These are phyloP conservation scores for Pseudogymnoascus sp. DNA, from an alignment of 2,329 filamentous ascomycete species.

Conservation along the genomic window DNA sequence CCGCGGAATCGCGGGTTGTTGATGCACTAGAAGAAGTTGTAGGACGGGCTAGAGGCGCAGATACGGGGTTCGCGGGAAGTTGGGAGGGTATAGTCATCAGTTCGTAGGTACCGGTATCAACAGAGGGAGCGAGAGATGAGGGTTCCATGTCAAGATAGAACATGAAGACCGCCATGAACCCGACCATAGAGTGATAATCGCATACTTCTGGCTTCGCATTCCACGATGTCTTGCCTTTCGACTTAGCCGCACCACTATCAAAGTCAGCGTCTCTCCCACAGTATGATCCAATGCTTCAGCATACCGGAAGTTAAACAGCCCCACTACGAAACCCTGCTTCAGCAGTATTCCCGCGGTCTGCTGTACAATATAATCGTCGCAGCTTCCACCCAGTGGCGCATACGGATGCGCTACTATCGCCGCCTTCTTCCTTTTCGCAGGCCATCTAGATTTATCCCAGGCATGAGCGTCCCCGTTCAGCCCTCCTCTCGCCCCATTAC, in stretches of 20 bases:
- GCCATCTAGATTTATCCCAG: slow-evolving; percentile 19
- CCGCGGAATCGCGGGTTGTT: background rate
- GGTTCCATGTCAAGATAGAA: slow-evolving; percentile 29
- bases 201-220: slow-evolving; percentile 69
- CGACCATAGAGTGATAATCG: slow-evolving; percentile 78
- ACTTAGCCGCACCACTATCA: slow-evolving; percentile 64
- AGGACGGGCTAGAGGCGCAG: background rate
- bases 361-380: slow-evolving; percentile 70
- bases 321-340: slow-evolving; percentile 64
- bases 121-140: slow-evolving; percentile 10
- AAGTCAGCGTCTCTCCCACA: slow-evolving; percentile 9
- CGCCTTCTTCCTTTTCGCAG: slow-evolving; percentile 33
- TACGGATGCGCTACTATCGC: slow-evolving; percentile 85
- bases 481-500: background rate
- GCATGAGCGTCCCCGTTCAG: background rate
- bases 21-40: background rate
- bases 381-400: slow-evolving; percentile 75
- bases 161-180: slow-evolving; percentile 69
- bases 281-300: slow-evolving; percentile 15
- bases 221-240: slow-evolving; percentile 78
- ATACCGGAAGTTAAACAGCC: slow-evolving; percentile 87
- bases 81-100: slow-evolving; percentile 23
- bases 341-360: slow-evolving; percentile 53
- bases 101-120: slow-evolving; percentile 17
- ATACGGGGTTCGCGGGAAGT: slow-evolving; percentile 1